phyloP scores from a whole-genome alignment of 2,329 filamentous ascomycete genomes.

The Beauveria brongniartii region DNA sequence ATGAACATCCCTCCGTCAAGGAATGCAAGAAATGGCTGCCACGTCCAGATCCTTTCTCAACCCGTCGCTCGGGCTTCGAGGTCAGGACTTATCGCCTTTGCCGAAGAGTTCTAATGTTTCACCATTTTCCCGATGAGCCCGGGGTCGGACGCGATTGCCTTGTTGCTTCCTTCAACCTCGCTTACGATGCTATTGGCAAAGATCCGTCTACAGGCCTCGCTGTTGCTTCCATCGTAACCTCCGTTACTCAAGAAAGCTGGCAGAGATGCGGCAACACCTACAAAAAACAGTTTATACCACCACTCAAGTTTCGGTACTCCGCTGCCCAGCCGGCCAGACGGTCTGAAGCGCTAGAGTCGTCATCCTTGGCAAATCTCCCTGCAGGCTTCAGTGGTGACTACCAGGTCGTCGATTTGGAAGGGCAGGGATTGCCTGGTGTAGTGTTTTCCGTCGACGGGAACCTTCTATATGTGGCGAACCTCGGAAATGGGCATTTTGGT shows the following conservation, averaged over 20 bases:
- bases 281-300: neutral
- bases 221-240: neutral
- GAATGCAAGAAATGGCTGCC: slow-evolving; percentile 15
- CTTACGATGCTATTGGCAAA: neutral
- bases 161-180: slow-evolving; percentile 16
- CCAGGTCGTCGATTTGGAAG: slow-evolving; percentile 6
- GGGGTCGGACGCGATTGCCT: slow-evolving; percentile 14
- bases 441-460: neutral
- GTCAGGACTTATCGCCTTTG: slow-evolving; percentile 24
- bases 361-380: slow-evolving; percentile 1
- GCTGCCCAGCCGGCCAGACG: neutral
- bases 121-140: slow-evolving; percentile 22
- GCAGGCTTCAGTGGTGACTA: slow-evolving; percentile 6
- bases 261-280: neutral
- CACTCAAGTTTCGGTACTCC: slow-evolving; percentile 2
- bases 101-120: slow-evolving; percentile 25
- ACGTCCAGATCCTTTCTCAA: slow-evolving; percentile 24
- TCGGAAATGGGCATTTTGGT: slow-evolving; percentile 3
- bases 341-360: neutral
- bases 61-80: slow-evolving; percentile 21
- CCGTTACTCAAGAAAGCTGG: neutral
- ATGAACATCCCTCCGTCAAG: slow-evolving; percentile 10
- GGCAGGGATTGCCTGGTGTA: slow-evolving; percentile 6
- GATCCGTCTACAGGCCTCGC: neutral
- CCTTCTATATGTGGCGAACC: neutral